Evolutionary conservation across 305 asterid species (phyloP).

Genomic region (Plantago lanceolata): DNA sequence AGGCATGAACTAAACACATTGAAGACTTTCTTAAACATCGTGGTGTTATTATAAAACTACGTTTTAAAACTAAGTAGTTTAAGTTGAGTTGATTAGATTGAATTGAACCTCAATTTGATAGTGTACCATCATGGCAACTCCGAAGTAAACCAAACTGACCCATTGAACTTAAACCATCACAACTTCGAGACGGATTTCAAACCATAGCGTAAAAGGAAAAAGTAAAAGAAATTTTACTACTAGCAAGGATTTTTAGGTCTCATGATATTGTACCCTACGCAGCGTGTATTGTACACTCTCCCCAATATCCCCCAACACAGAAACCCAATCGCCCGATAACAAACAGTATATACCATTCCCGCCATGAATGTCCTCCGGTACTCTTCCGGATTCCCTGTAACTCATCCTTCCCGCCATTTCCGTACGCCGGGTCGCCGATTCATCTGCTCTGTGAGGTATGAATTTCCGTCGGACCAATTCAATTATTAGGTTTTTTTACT

Average conservation of each 20-base stretch:
- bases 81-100: too few species aligned
- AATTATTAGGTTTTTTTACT: conserved; percentile 32
- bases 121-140: too few species aligned
- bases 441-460: conserved; percentile 53
- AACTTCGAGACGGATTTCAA: too few species aligned
- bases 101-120: too few species aligned
- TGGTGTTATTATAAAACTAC: too few species aligned
- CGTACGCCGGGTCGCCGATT: conserved; percentile 43
- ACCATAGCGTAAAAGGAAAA: neutral
- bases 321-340: conserved; percentile 3
- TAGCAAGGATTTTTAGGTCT: neutral
- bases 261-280: neutral
- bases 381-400: conserved; percentile 36
- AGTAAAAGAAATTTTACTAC: neutral
- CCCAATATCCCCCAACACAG: conserved; percentile 3
- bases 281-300: conserved; percentile 19
- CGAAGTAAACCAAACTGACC: too few species aligned
- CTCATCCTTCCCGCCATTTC: conserved; percentile 32
- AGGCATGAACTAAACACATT: too few species aligned
- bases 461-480: conserved; percentile 12
- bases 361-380: conserved; percentile 70
- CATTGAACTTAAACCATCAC: too few species aligned
- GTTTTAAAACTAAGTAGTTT: too few species aligned
- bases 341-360: conserved; percentile 33
- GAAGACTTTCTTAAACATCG: too few species aligned